Base-by-base conservation (phyloP, 2,329 filamentous ascomycete species). In the Pestalotiopsis sp. region DNA sequence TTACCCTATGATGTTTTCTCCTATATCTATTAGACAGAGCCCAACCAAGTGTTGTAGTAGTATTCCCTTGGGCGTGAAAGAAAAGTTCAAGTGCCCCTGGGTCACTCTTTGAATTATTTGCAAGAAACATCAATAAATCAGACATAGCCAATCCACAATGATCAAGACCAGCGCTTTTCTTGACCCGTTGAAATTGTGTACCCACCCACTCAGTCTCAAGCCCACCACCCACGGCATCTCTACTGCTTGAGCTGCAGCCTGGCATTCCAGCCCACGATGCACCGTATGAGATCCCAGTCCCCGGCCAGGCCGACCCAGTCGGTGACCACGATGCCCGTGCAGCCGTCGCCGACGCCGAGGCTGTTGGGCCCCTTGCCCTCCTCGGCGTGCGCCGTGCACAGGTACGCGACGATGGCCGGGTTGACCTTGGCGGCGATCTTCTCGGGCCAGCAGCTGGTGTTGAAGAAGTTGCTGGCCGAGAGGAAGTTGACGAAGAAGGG, bases 391-490 rank as follows among this genome's bases (percentile, higher is more conserved):
- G 81, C 81, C 72, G 84, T 81, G 77, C 89, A 91, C 36, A 91
- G 79, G 76, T 90, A 89, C 74, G 90, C 88, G 68, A 90, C 78
- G 67, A 90, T 87, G 2, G 91, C 90, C 20, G 95, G 93, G 82
- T 98, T 98, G 63, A 97, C 86, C 82, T 92, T 94, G 23, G 90
- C 91, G 1, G 96, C 95, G 78, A 99, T 94, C 76, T 89, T 91
- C 80, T 97, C 95, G 0, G 96, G 96, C 96, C 96, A 99, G 80
- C 94, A 97, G 67, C 89, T 90, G 1, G 91, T 85, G 72, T 94
- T 95, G 90, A 95, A 98, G 84, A 98, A 98, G 82, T 98, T 98
- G 79, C 92, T 95, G 0, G 92, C 96, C 73, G 88, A 94, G 71
- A 98, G 80, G 78, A 98, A 98, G 80, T 98, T 99, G 80, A 98